Conservation (phyloP, 2,329 filamentous ascomycete species). For the Fusarium nelsonii region DNA sequence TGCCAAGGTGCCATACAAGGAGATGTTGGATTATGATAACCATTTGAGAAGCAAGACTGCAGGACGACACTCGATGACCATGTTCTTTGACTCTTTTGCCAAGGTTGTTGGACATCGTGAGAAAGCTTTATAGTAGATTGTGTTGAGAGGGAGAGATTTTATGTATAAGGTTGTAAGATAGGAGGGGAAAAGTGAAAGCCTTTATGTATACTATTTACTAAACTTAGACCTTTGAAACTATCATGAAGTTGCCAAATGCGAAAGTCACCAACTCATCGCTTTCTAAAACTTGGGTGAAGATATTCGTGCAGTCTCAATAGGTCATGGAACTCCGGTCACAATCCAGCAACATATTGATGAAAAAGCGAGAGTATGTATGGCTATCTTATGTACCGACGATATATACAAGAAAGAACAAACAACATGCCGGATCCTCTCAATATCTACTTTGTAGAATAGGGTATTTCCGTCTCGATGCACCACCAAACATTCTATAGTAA, state of each 20-base stretch:
- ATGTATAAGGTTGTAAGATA: conserved; percentile 18
- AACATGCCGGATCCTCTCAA: conserved; percentile 3
- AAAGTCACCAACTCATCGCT: background rate
- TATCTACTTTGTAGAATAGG: background rate
- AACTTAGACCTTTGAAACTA: background rate
- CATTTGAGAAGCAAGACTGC: conserved; percentile 89
- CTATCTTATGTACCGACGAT: background rate
- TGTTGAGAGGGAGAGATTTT: background rate
- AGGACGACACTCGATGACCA: conserved; percentile 74
- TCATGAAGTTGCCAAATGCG: background rate
- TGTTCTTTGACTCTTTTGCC: conserved; percentile 70
- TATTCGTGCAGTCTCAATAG: too few relatives aligned
- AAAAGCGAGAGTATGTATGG: background rate
- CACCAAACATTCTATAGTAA: conserved; percentile 1
- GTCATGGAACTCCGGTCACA: too few relatives aligned
- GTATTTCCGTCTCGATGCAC: conserved; percentile 15
- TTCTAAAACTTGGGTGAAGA: background rate
- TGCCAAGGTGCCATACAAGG: conserved; percentile 90
- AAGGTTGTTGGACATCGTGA: conserved; percentile 67
- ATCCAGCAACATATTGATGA: too few relatives aligned
- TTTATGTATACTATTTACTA: conserved; percentile 10
- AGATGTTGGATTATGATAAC: conserved; percentile 96
- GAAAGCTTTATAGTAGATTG: conserved; percentile 56
- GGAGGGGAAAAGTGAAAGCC: background rate
- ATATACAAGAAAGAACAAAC: background rate